phyloP scores from a whole-genome alignment of 2,329 filamentous ascomycete species.

The Colletotrichum limetticola region DNA sequence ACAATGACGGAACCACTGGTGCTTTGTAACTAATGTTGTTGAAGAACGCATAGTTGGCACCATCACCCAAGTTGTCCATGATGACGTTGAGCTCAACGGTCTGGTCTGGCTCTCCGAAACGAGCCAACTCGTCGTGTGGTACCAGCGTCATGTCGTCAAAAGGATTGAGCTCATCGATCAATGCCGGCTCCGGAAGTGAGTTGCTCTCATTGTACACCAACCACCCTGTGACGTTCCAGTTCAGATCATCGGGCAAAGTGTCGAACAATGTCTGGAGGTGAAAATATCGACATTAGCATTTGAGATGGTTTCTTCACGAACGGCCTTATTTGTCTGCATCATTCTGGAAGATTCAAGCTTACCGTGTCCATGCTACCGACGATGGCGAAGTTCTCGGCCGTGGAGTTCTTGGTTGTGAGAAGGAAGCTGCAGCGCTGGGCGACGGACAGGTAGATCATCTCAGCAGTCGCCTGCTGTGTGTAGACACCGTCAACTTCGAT shows the following conservation, averaged over 20 bases:
- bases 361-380: too few species aligned
- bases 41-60: constrained; percentile 72
- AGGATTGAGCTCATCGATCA: constrained; percentile 70
- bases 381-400: constrained; percentile 72
- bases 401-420: constrained; percentile 71
- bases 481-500: neutral
- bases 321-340: neutral
- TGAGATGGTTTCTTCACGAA: constrained; percentile 38
- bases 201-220: constrained; percentile 65
- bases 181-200: constrained; percentile 59
- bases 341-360: too few species aligned
- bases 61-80: constrained; percentile 71
- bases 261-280: constrained; percentile 70
- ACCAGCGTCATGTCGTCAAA: constrained; percentile 80
- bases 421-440: constrained; percentile 74
- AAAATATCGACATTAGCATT: too few species aligned
- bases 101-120: constrained; percentile 71
- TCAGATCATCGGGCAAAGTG: constrained; percentile 71
- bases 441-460: constrained; percentile 71
- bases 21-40: constrained; percentile 81
- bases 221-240: constrained; percentile 77
- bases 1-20: constrained; percentile 83
- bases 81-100: constrained; percentile 70
- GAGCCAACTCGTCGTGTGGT: constrained; percentile 72
- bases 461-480: neutral